phyloP scores from a whole-genome alignment of 495 filamentous ascomycete genomes.

The Neurospora sp. region DNA sequence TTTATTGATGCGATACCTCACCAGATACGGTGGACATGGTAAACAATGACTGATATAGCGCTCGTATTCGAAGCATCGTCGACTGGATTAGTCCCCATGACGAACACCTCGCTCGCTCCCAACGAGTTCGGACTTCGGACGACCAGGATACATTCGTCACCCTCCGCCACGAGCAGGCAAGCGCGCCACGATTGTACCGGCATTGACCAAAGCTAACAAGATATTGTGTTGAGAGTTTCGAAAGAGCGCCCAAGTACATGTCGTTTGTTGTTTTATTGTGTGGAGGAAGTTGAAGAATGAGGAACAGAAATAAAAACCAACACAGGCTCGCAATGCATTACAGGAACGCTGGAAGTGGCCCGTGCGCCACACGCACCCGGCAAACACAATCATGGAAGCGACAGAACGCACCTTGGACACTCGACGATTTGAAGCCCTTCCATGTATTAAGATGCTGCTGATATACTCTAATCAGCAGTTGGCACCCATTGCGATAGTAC shows the following conservation, averaged over 20 bases:
- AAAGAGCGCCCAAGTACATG: no score
- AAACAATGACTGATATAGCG: no score
- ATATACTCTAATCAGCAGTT: no score
- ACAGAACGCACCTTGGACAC: neutral
- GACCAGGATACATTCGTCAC: neutral
- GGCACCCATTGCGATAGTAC: no score
- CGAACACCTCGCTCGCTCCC: neutral
- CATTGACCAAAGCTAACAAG: no score
- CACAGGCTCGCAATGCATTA: neutral
- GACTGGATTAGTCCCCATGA: neutral
- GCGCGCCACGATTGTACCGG: neutral
- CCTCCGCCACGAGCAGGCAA: rapidly evolving
- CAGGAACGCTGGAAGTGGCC: neutral
- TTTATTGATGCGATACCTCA: no score
- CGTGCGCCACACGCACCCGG: neutral
- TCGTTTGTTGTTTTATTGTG: no score
- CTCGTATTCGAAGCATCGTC: no score
- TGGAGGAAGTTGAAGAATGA: no score
- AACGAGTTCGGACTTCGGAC: neutral
- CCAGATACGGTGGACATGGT: no score
- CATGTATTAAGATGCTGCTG: rapidly evolving
- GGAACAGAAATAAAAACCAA: neutral
- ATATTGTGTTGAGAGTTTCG: no score
- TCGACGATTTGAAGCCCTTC: neutral
- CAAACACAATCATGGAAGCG: neutral